Percentiles rank a stretch among this genome's conserved stretches.
Conservation (phyloP, 441 rosid genomes). For the Adansonia rubrostipa region DNA sequence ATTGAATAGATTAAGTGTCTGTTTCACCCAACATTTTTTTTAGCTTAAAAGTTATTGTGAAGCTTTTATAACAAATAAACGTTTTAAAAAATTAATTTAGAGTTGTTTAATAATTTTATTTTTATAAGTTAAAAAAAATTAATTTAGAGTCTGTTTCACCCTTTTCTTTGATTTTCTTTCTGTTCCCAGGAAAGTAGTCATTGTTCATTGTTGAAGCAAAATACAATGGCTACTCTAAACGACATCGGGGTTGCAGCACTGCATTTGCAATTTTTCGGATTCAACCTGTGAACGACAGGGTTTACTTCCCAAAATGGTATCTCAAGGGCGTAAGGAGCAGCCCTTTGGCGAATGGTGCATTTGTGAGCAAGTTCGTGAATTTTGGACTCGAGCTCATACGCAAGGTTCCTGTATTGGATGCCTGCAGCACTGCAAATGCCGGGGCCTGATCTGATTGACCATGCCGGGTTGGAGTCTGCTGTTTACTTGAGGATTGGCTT, state of each 20-base stretch:
- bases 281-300: slow-evolving; percentile 97
- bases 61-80: too few relatives aligned
- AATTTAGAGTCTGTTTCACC: background rate
- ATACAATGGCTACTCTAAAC: slow-evolving; percentile 64
- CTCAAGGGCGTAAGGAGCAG: slow-evolving; percentile 83
- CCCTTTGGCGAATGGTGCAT: slow-evolving; percentile 66
- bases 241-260: slow-evolving; percentile 89
- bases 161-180: background rate
- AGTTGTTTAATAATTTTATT: too few relatives aligned
- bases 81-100: too few relatives aligned
- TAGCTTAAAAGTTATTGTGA: too few relatives aligned
- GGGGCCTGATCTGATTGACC: slow-evolving; percentile 92
- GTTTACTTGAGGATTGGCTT: slow-evolving; percentile 91
- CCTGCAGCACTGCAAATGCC: slow-evolving; percentile 95
- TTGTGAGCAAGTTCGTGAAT: slow-evolving; percentile 73
- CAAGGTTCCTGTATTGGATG: slow-evolving; percentile 88
- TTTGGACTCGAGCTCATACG: slow-evolving; percentile 70
- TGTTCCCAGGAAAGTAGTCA: background rate
- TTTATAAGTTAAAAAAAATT: too few relatives aligned
- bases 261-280: slow-evolving; percentile 84
- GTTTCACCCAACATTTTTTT: too few relatives aligned
- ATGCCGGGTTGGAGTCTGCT: slow-evolving; percentile 95
- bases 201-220: slow-evolving; percentile 4
- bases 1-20: too few relatives aligned
- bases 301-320: slow-evolving; percentile 98